These are phyloP conservation scores for Cryphonectria parasitica DNA, from an alignment of 2,329 filamentous ascomycete genomes.

Conservation along the genomic window DNA sequence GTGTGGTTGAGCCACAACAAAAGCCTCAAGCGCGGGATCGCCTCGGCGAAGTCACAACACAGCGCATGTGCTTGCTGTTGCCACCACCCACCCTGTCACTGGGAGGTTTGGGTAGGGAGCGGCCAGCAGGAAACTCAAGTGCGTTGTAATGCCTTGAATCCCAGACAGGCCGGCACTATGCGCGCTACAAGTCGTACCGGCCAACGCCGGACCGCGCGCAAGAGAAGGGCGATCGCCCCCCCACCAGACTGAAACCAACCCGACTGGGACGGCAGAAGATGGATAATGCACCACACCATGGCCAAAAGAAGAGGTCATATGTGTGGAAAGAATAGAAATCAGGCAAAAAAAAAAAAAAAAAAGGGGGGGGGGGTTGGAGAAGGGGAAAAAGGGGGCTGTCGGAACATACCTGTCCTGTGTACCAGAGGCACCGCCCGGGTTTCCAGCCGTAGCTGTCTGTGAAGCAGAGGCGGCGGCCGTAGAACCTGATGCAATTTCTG, in stretches of 20 bases:
- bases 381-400: not conserved
- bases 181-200: not conserved
- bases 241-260: conserved; percentile 17
- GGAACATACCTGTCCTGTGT: conserved; percentile 40
- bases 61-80: not conserved
- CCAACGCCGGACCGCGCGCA: conserved; percentile 14
- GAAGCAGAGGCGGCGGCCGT: conserved; percentile 48
- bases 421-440: conserved; percentile 35
- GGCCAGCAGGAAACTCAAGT: not conserved
- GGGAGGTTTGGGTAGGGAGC: not conserved
- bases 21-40: not conserved
- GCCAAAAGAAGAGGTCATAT: not conserved
- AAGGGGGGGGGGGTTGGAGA: not conserved
- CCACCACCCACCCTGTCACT: not conserved
- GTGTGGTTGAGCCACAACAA: not conserved
- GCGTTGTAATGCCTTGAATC: not conserved
- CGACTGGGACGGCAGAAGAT: conserved; percentile 6
- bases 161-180: not conserved
- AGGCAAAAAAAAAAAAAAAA: no score
- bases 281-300: not conserved
- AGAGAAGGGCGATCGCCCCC: not conserved
- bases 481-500: conserved; percentile 61
- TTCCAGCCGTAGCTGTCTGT: conserved; percentile 40
- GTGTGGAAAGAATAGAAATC: not conserved
- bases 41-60: conserved; percentile 5